phyloP scores from a whole-genome alignment of 2,329 filamentous ascomycete species.

The Monilinia aucupariae region DNA sequence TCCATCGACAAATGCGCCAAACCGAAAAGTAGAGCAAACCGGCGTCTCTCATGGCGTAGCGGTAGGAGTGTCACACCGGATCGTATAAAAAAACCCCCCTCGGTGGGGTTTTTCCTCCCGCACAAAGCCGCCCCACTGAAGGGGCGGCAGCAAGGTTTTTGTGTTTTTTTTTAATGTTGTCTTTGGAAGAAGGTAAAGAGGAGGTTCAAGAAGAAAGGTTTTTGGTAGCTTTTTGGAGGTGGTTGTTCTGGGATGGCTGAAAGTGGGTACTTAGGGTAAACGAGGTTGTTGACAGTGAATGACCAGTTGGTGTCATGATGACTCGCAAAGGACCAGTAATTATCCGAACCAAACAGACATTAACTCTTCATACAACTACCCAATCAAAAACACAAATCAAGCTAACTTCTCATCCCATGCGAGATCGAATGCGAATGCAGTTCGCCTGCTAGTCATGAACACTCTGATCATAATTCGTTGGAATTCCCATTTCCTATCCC shows the following conservation, averaged over 20 bases:
- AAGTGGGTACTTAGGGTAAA: background rate
- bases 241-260: background rate
- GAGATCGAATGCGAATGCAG: background rate
- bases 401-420: background rate
- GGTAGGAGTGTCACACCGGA: background rate
- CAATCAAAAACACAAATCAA: background rate
- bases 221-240: background rate
- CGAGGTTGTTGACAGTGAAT: background rate
- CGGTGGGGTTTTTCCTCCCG: background rate
- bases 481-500: background rate
- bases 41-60: background rate
- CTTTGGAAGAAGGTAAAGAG: background rate
- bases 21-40: background rate
- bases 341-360: background rate
- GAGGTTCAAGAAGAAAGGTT: background rate
- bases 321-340: background rate
- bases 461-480: background rate
- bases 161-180: background rate
- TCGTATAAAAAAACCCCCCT: background rate
- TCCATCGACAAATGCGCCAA: background rate
- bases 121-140: no score
- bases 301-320: background rate
- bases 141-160: background rate
- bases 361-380: background rate
- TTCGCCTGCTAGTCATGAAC: background rate